Evolutionary conservation across 1,284 basidiomycete species (phyloP).

Genomic region (Pseudozyma flocculosa): DNA sequence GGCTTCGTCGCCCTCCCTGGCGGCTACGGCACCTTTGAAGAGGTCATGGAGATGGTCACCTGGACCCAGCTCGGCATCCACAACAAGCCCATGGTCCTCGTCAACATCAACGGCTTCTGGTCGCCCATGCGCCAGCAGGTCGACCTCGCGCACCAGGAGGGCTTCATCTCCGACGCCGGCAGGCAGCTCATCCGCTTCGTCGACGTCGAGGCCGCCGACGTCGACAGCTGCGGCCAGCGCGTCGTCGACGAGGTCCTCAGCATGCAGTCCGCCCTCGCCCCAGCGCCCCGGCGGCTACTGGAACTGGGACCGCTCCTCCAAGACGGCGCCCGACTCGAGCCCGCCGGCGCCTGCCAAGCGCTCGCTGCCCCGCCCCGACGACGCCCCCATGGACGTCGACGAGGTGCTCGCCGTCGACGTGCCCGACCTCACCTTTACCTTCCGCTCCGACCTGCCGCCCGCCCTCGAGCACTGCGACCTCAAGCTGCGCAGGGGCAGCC

Average conservation of each 20-base stretch:
- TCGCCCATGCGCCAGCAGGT: conserved; percentile 75
- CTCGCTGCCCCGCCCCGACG: no score
- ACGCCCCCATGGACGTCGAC: conserved; percentile 17
- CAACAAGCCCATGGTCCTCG: conserved; percentile 75
- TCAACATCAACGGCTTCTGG: conserved; percentile 80
- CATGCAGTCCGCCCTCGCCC: conserved; percentile 18
- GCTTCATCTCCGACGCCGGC: conserved; percentile 63
- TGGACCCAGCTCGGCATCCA: conserved; percentile 91
- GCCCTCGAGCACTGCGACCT: conserved; percentile 50
- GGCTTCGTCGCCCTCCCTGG: conserved; percentile 86
- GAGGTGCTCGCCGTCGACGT: conserved; percentile 47
- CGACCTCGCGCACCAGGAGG: conserved; percentile 67
- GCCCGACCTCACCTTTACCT: conserved; percentile 46
- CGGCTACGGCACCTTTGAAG: conserved; percentile 88
- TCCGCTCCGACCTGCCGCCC: conserved; percentile 33
- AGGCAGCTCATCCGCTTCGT: conserved; percentile 58
- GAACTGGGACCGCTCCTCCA: conserved; percentile 33
- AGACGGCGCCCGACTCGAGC: no score
- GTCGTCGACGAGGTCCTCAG: conserved; percentile 42
- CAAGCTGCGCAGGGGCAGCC: conserved; percentile 39
- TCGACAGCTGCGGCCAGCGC: conserved; percentile 62
- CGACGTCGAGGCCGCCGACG: conserved; percentile 68
- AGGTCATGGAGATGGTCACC: conserved; percentile 82
- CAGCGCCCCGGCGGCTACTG: conserved; percentile 43
- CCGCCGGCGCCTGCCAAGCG: no score